Evolutionary conservation across 257 asterid genomes (phyloP), one percentile per base, ranked within the genome.

Genomic region (Primulina tabacum): DNA sequence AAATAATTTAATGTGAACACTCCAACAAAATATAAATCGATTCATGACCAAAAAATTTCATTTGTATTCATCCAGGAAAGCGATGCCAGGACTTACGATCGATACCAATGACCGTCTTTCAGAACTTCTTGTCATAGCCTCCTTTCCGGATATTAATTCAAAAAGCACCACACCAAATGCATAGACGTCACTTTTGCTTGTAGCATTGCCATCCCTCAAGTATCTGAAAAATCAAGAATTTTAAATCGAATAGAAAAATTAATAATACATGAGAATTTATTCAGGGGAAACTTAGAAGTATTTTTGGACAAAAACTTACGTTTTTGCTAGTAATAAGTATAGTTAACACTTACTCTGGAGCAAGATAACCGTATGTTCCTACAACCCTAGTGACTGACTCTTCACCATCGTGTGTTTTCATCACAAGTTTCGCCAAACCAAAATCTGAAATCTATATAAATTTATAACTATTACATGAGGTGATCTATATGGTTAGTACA

Each of bases 161-260:
- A 89, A 89, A 75, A 94, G 92, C 55, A 91, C 95, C 67, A 93
- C 92, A 4, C 96, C 97, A 75, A 89, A 93, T 77, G 99, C 99
- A 80, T 84, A 93, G n/a, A 94, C 90, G 65, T 94, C 99, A 17
- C 95, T 89, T 82, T 94, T 94, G 21, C 71, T 88, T 40, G 97
- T 85, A 5, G 97, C 99, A 33, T 82, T 67, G 32, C 99, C 99
- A 71, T 94, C 92, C 78, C 95, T 84, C 83, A 91, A 77, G 82
- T 94, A 94, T 74, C 99, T 93, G 77, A 65, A 69, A 53, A 64
- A 75, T 40, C 74, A 65, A 80, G 37, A 72, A 35, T 75, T 58
- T 55, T 33, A 68, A 68, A 69, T 72, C 70, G 73, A 57, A 75
- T 40, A 75, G 64, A 74, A 53, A 76, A 20, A 56, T 40, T 66